Percentiles rank a stretch among this genome's conserved stretches.
Evolutionary conservation across 1,139 yeast genomes (phyloP).

Genomic region (Pichia sp.): DNA sequence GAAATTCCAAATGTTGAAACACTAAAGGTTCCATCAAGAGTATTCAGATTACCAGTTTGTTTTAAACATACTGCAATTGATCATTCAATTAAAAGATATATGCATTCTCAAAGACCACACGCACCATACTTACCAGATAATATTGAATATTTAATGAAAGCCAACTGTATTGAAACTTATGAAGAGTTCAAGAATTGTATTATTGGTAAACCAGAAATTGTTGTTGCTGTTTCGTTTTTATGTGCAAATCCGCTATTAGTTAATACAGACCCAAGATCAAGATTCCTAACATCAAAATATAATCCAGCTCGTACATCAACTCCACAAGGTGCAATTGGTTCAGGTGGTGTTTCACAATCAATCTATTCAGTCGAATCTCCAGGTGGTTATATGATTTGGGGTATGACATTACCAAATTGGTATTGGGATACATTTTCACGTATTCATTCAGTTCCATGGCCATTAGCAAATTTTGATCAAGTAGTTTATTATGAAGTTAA

Average conservation of each 20-base stretch:
- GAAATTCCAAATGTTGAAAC: conserved; percentile 30
- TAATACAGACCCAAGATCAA: conserved; percentile 32
- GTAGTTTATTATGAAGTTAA: conserved; percentile 33
- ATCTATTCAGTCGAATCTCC: conserved; percentile 36
- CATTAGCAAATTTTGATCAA: conserved; percentile 33
- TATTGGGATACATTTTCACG: conserved; percentile 36
- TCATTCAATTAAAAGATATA: conserved; percentile 33
- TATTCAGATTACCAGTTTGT: conserved; percentile 30
- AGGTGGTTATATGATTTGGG: conserved; percentile 39
- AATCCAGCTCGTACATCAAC: conserved; percentile 37
- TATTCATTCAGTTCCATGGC: conserved; percentile 32
- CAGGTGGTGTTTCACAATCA: conserved; percentile 32
- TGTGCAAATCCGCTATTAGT: conserved; percentile 35
- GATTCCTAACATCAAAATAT: conserved; percentile 33
- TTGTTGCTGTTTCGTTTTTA: conserved; percentile 35
- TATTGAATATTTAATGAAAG: conserved; percentile 31
- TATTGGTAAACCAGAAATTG: conserved; percentile 30
- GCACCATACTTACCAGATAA: conserved; percentile 36
- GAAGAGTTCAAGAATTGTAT: conserved; percentile 31
- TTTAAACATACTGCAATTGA: conserved; percentile 32
- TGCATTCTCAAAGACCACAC: conserved; percentile 34
- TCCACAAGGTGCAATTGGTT: conserved; percentile 35
- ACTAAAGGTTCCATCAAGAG: conserved; percentile 30
- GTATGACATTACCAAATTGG: conserved; percentile 33
- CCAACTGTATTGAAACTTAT: conserved; percentile 28